Evolutionary conservation across 1,284 basidiomycete species (phyloP), one percentile per base, ranked within the genome.

Genomic region (Irpex lacteus): DNA sequence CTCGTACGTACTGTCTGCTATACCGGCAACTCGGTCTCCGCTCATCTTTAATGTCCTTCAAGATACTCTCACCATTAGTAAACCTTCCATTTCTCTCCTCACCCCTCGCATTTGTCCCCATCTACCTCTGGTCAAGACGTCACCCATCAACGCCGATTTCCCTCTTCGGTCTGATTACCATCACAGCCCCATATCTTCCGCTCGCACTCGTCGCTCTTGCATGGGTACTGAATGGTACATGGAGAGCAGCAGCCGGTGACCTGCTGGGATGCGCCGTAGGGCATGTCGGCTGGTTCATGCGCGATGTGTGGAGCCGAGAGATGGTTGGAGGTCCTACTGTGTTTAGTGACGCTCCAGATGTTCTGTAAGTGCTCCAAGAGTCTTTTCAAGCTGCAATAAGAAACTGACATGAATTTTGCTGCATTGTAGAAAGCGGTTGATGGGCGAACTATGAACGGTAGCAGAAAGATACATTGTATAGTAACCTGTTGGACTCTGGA

Each of bases 111-210:
- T 97, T 97, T 73, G 92, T 97, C 2, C 90, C 98, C 2, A 97
- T 98, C 58, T 99, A 99, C 75, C 82, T 99, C 65, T 99, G 98
- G 97, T 95, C 95, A 6, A 82, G 98, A 59, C 83, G 96, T 13
- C 98, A 98, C 74, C 94, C 96, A 1, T 89, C 92, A 36, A 93
- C 96, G 4, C 93, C 95, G n/a, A 93, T 99, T 67, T 96, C 94
- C 4, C 84, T 99, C 32, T 98, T 99, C 71, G 97, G 98, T 2
- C 81, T 98, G 36, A 82, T 99, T 69, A 96, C 94, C 3, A 95
- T 99, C 73, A 93, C 94, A 0, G 97, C 97, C 0, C 95, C 97
- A 0, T 98, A 99, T 77, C 86, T 99, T 4, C 97, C 98, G 1
- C 81, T 96, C 61, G 92, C 94, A 0, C 87, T 98, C 47, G 92